Evolutionary conservation across 331 rosid genomes (phyloP), one percentile per base, ranked within the genome.

Genomic region (Malus hybrid): DNA sequence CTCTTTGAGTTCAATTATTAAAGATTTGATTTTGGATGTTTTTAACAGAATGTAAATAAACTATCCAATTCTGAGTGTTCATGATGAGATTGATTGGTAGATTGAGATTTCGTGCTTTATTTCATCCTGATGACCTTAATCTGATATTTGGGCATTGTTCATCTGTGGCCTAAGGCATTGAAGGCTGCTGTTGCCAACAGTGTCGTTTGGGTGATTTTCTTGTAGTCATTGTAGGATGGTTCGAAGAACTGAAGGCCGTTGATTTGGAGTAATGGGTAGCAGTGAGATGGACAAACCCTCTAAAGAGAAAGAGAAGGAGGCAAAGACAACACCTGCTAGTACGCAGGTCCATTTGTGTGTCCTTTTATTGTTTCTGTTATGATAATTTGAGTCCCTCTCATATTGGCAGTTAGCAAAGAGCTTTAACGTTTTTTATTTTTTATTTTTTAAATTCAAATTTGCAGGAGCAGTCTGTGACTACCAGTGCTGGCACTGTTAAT

Each of bases 391-490:
- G 67, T 48, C 34, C n/a, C 65, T 63, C 28, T 76, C 19, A n/a
- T 5, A 2, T 52, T 15, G 34, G 61, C 46, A 76, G 79, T 28
- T 55, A 52, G 71, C 50, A 64, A 69, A 4, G 13, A 46, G n/a
- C 24, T 11, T 74, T 61, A 44, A 50, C 11, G 19, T 75, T 44
- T 76, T 18, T 71, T 27, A 20, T 13, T 33, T 33, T 33, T 33
- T 33, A 6, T 34, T 34, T 36, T 36, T 36, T 2, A 36, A 36
- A 36, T 36, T 36, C 44, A 15, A 57, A 67, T 20, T 46, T 73
- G n/a, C 93, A 94, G 97, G 99, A 94, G 81, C 97, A 88, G 77
- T 69, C 96, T 80, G 80, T 92, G 0, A 84, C 93, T 55, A 82
- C 95, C 13, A 73, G 80, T 61, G 27, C 92, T 33, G 93, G 93